Percentiles rank a stretch among this genome's conserved stretches.
phyloP scores from a whole-genome alignment of 169 alveolate species.

The Amoebophrya sp. region DNA sequence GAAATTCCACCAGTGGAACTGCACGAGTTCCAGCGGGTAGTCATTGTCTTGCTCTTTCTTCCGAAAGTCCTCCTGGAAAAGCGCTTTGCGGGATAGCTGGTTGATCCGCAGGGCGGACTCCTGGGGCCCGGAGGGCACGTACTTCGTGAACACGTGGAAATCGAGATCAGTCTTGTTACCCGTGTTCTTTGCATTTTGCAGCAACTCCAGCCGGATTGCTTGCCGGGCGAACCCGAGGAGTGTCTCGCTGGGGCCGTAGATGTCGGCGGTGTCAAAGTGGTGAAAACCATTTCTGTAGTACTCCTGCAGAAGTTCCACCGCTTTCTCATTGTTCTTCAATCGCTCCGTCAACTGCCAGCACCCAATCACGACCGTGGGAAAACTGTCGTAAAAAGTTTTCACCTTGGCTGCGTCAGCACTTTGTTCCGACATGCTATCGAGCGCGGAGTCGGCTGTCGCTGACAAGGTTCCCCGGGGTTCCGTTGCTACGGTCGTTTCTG shows the following conservation, averaged over 20 bases:
- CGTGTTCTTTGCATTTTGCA: neutral
- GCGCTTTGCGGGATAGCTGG: neutral
- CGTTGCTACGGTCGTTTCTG: no score
- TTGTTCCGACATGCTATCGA: no score
- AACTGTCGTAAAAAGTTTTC: neutral
- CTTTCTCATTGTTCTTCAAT: neutral
- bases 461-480: no score
- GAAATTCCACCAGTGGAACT: constrained; percentile 17
- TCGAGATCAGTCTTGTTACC: neutral
- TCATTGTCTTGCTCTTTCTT: neutral
- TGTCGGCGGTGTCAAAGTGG: constrained; percentile 15
- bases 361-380: neutral
- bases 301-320: neutral
- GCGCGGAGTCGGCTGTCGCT: no score
- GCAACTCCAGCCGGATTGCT: neutral
- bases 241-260: constrained; percentile 1
- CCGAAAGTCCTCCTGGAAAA: no score
- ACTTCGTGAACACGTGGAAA: neutral
- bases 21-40: neutral
- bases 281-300: neutral
- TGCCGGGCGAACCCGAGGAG: neutral
- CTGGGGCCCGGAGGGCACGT: neutral
- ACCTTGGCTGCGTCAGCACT: no score
- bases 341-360: constrained; percentile 10
- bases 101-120: neutral